These are phyloP conservation scores for Trichoderma koningii DNA, from an alignment of 2,329 filamentous ascomycete species.

Conservation along the genomic window DNA sequence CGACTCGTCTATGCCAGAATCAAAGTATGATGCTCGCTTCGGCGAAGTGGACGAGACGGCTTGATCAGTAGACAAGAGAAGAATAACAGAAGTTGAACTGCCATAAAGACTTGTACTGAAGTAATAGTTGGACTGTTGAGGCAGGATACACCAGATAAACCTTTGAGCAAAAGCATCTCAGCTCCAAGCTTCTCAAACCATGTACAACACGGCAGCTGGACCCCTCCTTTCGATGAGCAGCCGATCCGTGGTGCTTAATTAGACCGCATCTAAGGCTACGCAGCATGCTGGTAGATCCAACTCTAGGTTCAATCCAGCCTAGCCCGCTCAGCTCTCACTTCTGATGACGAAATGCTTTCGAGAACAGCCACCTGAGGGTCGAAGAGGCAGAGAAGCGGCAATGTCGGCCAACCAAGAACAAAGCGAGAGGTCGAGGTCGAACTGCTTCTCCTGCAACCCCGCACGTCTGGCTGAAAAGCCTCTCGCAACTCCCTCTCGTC, in stretches of 20 bases:
- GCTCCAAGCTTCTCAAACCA: too few species aligned
- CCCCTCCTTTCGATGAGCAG: not conserved
- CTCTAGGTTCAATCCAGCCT: slow-evolving; percentile 23
- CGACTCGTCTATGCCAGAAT: not conserved
- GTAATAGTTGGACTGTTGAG: too few species aligned
- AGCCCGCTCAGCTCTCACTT: slow-evolving; percentile 21
- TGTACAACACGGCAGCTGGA: not conserved
- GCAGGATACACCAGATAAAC: too few species aligned
- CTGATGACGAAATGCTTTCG: slow-evolving; percentile 17
- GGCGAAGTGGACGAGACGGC: not conserved
- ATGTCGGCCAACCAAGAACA: slow-evolving; percentile 15
- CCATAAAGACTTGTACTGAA: not conserved
- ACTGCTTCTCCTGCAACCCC: not conserved
- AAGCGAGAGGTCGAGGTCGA: slow-evolving; percentile 12
- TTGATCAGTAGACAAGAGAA: not conserved
- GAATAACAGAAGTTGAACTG: not conserved
- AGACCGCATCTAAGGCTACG: not conserved
- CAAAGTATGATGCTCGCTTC: not conserved
- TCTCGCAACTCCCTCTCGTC: slow-evolving; percentile 1
- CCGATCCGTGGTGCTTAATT: slow-evolving; percentile 5
- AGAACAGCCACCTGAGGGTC: slow-evolving; percentile 16
- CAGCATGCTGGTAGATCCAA: slow-evolving; percentile 11
- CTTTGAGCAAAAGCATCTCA: too few species aligned
- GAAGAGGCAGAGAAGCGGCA: slow-evolving; percentile 7
- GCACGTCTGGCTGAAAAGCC: slow-evolving; percentile 2